These are phyloP conservation scores for Leptographium lundbergii DNA, from an alignment of 2,329 filamentous ascomycete genomes.

Conservation along the genomic window DNA sequence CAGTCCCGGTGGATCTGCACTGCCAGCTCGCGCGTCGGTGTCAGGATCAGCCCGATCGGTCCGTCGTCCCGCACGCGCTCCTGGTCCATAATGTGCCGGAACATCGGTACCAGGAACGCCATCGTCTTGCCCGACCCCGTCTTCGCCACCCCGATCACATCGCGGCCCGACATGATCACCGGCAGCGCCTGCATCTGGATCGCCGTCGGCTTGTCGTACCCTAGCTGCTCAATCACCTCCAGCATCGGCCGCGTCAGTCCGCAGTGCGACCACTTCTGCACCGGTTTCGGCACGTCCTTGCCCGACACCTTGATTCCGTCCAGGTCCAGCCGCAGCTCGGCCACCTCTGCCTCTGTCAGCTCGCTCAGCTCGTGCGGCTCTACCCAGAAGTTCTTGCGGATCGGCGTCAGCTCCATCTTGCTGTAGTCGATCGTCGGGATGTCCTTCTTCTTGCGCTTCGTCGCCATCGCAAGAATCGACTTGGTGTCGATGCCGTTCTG, in stretches of 20 bases:
- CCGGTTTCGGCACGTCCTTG: conserved; percentile 79
- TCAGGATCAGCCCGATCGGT: conserved; percentile 79
- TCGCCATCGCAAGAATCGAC: conserved; percentile 38
- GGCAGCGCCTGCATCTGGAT: conserved; percentile 95
- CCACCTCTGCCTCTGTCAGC: conserved; percentile 75
- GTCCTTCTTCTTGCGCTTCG: conserved; percentile 83
- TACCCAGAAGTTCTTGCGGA: conserved; percentile 90
- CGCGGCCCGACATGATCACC: conserved; percentile 87
- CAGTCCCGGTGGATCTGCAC: conserved; percentile 91
- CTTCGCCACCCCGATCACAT: conserved; percentile 93
- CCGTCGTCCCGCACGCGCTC: conserved; percentile 72
- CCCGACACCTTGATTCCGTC: conserved; percentile 93
- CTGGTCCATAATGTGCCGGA: conserved; percentile 94
- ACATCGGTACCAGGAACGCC: conserved; percentile 92
- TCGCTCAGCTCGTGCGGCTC: conserved; percentile 74
- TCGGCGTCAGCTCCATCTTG: conserved; percentile 73
- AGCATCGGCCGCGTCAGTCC: conserved; percentile 77
- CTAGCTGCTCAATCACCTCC: conserved; percentile 69
- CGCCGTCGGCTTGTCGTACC: conserved; percentile 79
- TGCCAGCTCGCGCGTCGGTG: conserved; percentile 85
- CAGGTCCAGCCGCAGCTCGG: conserved; percentile 70
- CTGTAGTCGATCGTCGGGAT: conserved; percentile 77
- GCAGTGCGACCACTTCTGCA: conserved; percentile 94
- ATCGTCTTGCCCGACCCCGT: conserved; percentile 97
- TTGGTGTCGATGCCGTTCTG: conserved; percentile 34